These are phyloP conservation scores for Fusarium nematophilum DNA, from an alignment of 2,329 filamentous ascomycete species.

Conservation along the genomic window DNA sequence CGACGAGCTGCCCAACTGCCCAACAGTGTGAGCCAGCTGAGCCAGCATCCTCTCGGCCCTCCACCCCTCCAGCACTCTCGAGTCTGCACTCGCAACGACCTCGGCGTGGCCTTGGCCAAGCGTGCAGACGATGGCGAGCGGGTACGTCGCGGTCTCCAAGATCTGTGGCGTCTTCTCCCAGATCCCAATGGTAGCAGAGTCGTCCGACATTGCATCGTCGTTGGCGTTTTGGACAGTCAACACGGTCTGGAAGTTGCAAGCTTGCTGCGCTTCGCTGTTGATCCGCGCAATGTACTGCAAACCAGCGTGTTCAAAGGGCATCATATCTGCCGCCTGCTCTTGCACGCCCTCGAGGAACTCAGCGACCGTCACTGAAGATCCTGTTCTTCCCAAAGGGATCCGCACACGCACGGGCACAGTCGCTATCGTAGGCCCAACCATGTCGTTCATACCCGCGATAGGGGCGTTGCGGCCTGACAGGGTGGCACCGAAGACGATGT, in stretches of 20 bases:
- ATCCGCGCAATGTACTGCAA: slow-evolving; percentile 11
- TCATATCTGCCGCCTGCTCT: slow-evolving; percentile 20
- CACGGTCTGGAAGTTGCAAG: slow-evolving; percentile 13
- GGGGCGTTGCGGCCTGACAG: no score
- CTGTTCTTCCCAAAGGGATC: not conserved
- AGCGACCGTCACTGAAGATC: not conserved
- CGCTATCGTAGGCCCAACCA: slow-evolving; percentile 6
- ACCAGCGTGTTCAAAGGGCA: slow-evolving; percentile 19
- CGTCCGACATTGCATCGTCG: not conserved
- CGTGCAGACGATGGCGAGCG: slow-evolving; percentile 16
- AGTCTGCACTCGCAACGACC: slow-evolving; percentile 5
- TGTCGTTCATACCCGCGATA: no score
- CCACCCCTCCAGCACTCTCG: slow-evolving; percentile 2
- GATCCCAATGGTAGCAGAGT: slow-evolving; percentile 3
- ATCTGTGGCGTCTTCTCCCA: slow-evolving; percentile 4
- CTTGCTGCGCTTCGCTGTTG: slow-evolving; percentile 7
- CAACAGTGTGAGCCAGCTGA: slow-evolving; percentile 6
- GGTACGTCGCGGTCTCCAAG: slow-evolving; percentile 15
- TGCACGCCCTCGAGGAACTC: slow-evolving; percentile 15
- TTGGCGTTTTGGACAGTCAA: slow-evolving; percentile 8
- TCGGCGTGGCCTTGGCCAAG: not conserved
- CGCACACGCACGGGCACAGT: slow-evolving; percentile 1
- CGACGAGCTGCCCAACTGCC: not conserved
- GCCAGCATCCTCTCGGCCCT: slow-evolving; percentile 6
- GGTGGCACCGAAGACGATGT: no score